These are phyloP conservation scores for Pisolithus sp. DNA, from an alignment of 768 basidiomycete genomes.

Conservation along the genomic window DNA sequence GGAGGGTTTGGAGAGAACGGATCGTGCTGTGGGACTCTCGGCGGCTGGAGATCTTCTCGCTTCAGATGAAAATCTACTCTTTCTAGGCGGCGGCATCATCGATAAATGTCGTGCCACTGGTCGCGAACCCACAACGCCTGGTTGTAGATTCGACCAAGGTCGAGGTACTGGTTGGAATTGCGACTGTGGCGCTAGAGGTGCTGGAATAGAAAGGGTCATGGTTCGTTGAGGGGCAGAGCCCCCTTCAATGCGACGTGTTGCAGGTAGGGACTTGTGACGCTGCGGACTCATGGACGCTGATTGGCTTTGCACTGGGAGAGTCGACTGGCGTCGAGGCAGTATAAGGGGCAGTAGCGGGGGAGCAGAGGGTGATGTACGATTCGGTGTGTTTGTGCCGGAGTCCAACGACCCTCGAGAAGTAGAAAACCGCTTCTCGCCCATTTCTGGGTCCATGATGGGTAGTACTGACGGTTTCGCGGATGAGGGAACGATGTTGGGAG, in stretches of 20 bases:
- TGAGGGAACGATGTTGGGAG: background rate
- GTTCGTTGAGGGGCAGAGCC: background rate
- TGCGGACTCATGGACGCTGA: slow-evolving; percentile 1
- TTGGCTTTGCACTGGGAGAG: background rate
- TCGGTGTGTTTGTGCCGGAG: background rate
- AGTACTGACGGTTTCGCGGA: slow-evolving; percentile 7
- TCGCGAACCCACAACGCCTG: background rate
- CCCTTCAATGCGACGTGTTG: slow-evolving; percentile 7
- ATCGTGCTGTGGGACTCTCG: slow-evolving; percentile 2
- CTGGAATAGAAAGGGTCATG: slow-evolving; percentile 3
- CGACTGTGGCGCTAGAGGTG: background rate
- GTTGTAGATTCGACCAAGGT: background rate
- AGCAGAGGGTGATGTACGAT: background rate
- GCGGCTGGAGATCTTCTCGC: background rate
- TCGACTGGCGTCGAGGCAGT: slow-evolving; percentile 8
- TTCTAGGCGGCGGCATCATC: slow-evolving; percentile 7
- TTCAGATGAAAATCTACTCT: background rate
- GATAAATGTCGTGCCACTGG: slow-evolving; percentile 14
- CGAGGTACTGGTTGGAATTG: slow-evolving; percentile 1
- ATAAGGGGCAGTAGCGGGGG: slow-evolving; percentile 4
- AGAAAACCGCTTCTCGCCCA: slow-evolving; percentile 1
- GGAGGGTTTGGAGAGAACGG: slow-evolving; percentile 14
- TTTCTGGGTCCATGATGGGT: slow-evolving; percentile 17
- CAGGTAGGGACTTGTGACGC: slow-evolving; percentile 20
- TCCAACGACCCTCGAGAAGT: slow-evolving; percentile 2